Conservation (phyloP, 257 asterid species). For the Solanum rostratum region DNA sequence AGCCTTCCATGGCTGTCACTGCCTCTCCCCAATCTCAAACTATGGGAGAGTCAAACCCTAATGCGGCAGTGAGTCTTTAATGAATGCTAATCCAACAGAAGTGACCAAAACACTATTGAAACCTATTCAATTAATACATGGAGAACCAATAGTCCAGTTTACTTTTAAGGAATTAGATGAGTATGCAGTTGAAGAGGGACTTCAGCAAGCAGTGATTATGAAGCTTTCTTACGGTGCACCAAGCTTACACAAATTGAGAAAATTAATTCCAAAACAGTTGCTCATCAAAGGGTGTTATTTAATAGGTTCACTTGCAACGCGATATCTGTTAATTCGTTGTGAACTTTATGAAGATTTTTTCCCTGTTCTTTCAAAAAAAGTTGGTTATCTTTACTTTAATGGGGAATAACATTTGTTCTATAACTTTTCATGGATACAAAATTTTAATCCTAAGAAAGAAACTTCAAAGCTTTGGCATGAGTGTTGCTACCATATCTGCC, state of each 20-base stretch:
- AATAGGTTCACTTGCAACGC: neutral
- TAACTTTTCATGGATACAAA: neutral
- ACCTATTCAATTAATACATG: neutral
- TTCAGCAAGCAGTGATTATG: neutral
- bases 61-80: neutral
- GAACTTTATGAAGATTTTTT: neutral
- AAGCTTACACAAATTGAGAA: neutral
- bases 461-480: neutral
- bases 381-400: neutral
- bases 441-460: neutral
- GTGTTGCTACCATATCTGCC: neutral
- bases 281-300: neutral
- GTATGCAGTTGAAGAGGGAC: neutral
- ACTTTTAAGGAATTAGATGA: neutral
- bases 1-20: too few species aligned
- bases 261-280: neutral
- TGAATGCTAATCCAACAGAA: neutral
- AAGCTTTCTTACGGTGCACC: neutral
- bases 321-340: neutral
- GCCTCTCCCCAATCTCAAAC: neutral
- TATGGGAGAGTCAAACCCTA: neutral
- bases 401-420: neutral
- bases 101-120: neutral
- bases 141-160: neutral
- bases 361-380: neutral